phyloP scores from a whole-genome alignment of 2,329 filamentous ascomycete species.

The Trichothecium roseum region DNA sequence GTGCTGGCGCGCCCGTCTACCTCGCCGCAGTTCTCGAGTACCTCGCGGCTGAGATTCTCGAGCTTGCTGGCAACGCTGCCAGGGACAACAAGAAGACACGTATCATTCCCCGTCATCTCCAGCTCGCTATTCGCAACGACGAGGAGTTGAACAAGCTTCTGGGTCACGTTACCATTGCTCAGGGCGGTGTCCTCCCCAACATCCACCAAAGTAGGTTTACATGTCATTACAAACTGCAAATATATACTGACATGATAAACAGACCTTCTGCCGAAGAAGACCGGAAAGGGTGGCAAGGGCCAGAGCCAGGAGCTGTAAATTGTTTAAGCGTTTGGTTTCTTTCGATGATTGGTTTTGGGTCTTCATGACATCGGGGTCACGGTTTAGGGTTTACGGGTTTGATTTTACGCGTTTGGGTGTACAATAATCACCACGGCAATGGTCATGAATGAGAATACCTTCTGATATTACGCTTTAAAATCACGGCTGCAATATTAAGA shows the following conservation, averaged over 20 bases:
- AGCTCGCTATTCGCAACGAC: constrained; percentile 98
- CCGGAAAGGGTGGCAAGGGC: constrained; percentile 84
- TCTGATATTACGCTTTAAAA: background rate
- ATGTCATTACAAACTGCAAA: background rate
- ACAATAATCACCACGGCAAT: constrained; percentile 63
- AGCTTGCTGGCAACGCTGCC: constrained; percentile 95
- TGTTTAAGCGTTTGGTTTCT: constrained; percentile 37
- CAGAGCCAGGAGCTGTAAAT: constrained; percentile 88
- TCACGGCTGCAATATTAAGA: no score
- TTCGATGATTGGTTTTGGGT: constrained; percentile 53
- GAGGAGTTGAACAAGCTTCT: constrained; percentile 99
- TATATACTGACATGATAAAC: constrained; percentile 25
- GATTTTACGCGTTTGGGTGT: constrained; percentile 47
- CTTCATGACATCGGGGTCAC: constrained; percentile 76
- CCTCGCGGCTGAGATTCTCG: constrained; percentile 95
- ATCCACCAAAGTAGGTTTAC: constrained; percentile 84
- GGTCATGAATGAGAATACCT: constrained; percentile 52
- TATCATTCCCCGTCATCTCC: constrained; percentile 98
- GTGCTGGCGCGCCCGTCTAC: constrained; percentile 96
- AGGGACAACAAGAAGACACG: constrained; percentile 99
- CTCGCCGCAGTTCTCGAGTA: constrained; percentile 97
- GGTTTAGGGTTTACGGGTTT: constrained; percentile 61
- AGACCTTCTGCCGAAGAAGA: constrained; percentile 99
- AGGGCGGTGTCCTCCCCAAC: constrained; percentile 94
- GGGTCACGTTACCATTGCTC: constrained; percentile 91